A percentile compares a stretch with the other conserved stretches of the same genome.
These are phyloP conservation scores for Citrus sp. DNA, from an alignment of 345 rosid species.

Conservation along the genomic window DNA sequence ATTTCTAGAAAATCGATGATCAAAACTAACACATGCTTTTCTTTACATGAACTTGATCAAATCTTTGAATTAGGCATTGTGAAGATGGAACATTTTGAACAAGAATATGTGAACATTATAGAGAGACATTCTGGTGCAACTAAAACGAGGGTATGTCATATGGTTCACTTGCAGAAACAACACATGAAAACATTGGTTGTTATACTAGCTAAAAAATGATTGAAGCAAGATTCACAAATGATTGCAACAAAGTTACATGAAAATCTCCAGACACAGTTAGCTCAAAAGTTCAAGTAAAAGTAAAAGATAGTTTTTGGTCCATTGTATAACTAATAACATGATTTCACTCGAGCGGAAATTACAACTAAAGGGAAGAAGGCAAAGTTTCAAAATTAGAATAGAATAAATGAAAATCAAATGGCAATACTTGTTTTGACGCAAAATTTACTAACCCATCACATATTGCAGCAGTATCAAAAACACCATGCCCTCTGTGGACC, in stretches of 20 bases:
- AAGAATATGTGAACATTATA: neutral
- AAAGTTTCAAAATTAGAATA: neutral
- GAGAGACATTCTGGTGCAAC: neutral
- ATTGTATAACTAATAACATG: neutral
- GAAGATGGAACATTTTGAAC: neutral
- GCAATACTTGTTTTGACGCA: neutral
- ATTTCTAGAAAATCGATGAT: neutral
- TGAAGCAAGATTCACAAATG: neutral
- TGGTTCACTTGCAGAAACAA: neutral
- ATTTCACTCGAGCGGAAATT: neutral
- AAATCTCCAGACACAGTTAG: neutral
- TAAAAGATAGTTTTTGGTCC: neutral
- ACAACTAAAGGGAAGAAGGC: neutral
- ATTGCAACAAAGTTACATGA: neutral
- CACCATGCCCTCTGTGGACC: constrained; percentile 96
- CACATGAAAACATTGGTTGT: neutral
- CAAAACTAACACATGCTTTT: neutral
- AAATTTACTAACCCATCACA: constrained; percentile 59
- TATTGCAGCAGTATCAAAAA: constrained; percentile 87
- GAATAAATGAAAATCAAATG: neutral
- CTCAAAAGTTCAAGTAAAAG: neutral
- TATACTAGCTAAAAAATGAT: neutral
- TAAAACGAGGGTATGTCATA: neutral
- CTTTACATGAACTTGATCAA: neutral
- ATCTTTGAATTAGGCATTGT: neutral